These are phyloP conservation scores for Rhodotorula sp. DNA, from an alignment of 1,284 basidiomycete genomes.

Conservation along the genomic window DNA sequence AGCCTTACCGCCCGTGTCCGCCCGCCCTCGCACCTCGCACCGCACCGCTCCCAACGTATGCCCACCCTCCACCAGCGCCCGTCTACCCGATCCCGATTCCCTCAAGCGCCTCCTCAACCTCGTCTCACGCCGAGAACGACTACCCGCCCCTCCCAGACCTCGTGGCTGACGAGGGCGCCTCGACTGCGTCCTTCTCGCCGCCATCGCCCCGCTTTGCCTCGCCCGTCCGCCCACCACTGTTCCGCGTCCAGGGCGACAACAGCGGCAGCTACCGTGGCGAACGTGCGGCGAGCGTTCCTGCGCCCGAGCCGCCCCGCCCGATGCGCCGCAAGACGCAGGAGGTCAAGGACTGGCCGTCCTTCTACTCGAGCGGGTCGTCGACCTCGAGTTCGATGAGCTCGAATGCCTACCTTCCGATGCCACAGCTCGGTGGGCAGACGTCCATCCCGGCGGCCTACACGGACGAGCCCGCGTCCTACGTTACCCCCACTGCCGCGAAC, in stretches of 20 bases:
- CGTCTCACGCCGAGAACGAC: slow-evolving; percentile 8
- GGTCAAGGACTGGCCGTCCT: slow-evolving; percentile 24
- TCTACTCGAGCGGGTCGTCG: slow-evolving; percentile 24
- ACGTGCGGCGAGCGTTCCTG: slow-evolving; percentile 20
- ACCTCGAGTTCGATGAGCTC: slow-evolving; percentile 7
- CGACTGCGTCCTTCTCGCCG: slow-evolving; percentile 9
- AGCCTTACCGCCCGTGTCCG: not conserved
- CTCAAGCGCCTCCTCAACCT: slow-evolving; percentile 4
- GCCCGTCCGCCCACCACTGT: slow-evolving; percentile 2
- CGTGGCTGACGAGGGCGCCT: slow-evolving; percentile 21
- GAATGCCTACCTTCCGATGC: slow-evolving; percentile 3
- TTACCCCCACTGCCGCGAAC: not conserved
- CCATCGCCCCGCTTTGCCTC: slow-evolving; percentile 5
- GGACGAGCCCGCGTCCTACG: slow-evolving; percentile 19
- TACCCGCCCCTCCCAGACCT: slow-evolving; percentile 24
- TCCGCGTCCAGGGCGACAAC: not conserved
- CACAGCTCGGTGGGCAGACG: not conserved
- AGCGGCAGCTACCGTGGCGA: slow-evolving; percentile 4
- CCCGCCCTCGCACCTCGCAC: not conserved
- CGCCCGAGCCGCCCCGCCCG: slow-evolving; percentile 16
- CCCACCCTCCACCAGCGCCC: not conserved
- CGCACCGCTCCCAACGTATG: not conserved
- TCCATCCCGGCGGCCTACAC: not conserved
- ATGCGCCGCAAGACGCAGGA: slow-evolving; percentile 35
- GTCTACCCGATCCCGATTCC: slow-evolving; percentile 12